Percentiles rank a stretch among this genome's conserved stretches.
These are phyloP conservation scores for Chaetomiaceae sp. DNA, from an alignment of 2,329 filamentous ascomycete species.

Conservation along the genomic window DNA sequence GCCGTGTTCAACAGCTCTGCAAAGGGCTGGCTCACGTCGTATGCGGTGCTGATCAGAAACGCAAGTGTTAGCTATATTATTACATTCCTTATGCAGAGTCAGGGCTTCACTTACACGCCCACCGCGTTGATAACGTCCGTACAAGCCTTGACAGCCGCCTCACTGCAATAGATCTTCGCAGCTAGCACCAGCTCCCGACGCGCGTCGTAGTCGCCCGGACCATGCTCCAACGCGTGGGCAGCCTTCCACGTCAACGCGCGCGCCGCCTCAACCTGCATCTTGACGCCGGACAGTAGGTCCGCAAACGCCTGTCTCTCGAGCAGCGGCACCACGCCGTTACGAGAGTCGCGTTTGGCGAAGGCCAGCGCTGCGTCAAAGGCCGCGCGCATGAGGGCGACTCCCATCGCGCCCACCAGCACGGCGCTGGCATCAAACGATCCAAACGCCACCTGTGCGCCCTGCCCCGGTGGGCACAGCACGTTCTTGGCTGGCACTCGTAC, in stretches of 20 bases:
- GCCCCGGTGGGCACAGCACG: constrained; percentile 38
- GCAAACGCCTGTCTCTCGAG: constrained; percentile 40
- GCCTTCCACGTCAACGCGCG: constrained; percentile 48
- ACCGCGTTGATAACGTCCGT: constrained; percentile 46
- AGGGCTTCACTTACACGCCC: constrained; percentile 42
- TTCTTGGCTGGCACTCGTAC: constrained; percentile 43
- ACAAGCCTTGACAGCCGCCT: constrained; percentile 42
- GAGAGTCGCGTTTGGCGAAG: constrained; percentile 42
- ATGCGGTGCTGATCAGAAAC: constrained; percentile 33
- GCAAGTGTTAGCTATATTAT: constrained; percentile 13
- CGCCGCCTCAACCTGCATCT: constrained; percentile 45
- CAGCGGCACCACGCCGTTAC: constrained; percentile 40
- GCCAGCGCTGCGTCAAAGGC: constrained; percentile 45
- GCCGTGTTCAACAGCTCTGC: constrained; percentile 39
- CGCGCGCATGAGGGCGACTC: constrained; percentile 46
- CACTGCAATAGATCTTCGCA: constrained; percentile 47
- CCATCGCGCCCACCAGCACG: constrained; percentile 49
- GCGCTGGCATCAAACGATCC: constrained; percentile 39
- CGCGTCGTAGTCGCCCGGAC: constrained; percentile 33
- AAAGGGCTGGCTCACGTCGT: constrained; percentile 38
- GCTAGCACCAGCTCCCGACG: constrained; percentile 41
- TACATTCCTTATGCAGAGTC: too few species aligned
- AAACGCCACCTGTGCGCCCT: constrained; percentile 38
- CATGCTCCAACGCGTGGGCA: constrained; percentile 37
- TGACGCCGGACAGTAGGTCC: constrained; percentile 46